Evolutionary conservation across 306 rosid genomes (phyloP).

Genomic region (Fragaria ananassa): DNA sequence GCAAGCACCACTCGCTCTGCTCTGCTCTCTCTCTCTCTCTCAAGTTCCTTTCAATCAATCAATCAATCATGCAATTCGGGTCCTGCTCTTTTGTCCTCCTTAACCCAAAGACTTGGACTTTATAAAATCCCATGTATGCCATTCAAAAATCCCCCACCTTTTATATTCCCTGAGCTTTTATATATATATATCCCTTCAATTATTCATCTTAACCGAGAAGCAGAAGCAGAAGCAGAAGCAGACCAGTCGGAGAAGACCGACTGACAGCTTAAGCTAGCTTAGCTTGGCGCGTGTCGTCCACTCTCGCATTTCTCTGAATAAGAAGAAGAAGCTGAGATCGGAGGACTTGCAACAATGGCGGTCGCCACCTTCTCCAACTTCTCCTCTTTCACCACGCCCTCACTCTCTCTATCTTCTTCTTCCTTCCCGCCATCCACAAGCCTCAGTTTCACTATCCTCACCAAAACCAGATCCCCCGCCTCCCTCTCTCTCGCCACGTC

Average conservation of each 20-base stretch:
- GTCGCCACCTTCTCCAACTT: slow-evolving; percentile 44
- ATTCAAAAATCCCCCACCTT: not conserved
- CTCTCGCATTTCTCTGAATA: not conserved
- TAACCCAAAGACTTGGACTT: not conserved
- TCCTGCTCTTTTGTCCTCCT: not conserved
- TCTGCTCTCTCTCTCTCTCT: too few relatives aligned
- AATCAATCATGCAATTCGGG: not conserved
- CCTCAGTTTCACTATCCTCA: slow-evolving; percentile 15
- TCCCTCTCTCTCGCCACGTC: slow-evolving; percentile 18
- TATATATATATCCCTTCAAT: not conserved
- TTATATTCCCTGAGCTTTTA: not conserved
- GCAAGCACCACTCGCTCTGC: too few relatives aligned
- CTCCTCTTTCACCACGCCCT: slow-evolving; percentile 23
- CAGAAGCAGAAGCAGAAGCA: not conserved
- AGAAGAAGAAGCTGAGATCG: not conserved
- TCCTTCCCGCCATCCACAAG: not conserved
- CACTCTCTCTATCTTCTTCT: slow-evolving; percentile 23
- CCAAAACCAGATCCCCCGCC: slow-evolving; percentile 23
- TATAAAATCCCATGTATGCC: not conserved
- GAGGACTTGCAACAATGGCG: slow-evolving; percentile 37
- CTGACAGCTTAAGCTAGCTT: not conserved
- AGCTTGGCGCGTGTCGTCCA: not conserved
- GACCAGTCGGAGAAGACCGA: not conserved
- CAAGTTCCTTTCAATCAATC: too few relatives aligned
- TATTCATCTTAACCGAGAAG: not conserved